These are phyloP conservation scores for Russula sp. DNA, from an alignment of 768 basidiomycete species.

Conservation along the genomic window DNA sequence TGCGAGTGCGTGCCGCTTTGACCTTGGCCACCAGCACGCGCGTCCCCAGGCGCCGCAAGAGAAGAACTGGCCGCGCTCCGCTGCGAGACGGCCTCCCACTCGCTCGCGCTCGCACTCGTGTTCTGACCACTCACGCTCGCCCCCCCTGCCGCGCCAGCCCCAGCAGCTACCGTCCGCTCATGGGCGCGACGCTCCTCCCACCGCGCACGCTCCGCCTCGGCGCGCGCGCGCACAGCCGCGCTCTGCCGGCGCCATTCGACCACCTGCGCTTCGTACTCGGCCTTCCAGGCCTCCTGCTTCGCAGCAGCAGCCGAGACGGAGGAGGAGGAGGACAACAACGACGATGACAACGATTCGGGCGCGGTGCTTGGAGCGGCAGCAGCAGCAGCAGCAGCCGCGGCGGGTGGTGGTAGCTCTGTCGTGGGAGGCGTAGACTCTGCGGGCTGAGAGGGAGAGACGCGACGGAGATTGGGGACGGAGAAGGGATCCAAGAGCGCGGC, in stretches of 20 bases:
- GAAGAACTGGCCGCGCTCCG: not conserved
- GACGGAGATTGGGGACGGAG: slow-evolving; percentile 17
- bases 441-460: slow-evolving; percentile 13
- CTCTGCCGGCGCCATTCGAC: slow-evolving; percentile 67
- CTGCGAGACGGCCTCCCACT: slow-evolving; percentile 18
- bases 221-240: slow-evolving; percentile 65
- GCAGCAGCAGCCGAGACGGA: slow-evolving; percentile 22
- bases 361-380: not conserved
- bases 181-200: slow-evolving; percentile 64
- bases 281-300: slow-evolving; percentile 52
- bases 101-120: not conserved
- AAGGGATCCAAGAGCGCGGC: slow-evolving; percentile 24
- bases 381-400: not conserved
- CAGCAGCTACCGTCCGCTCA: slow-evolving; percentile 31
- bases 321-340: not conserved
- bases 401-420: not conserved
- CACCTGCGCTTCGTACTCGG: slow-evolving; percentile 62
- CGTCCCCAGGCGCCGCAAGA: slow-evolving; percentile 32
- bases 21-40: slow-evolving; percentile 38
- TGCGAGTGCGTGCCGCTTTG: slow-evolving; percentile 24
- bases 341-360: not conserved
- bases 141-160: slow-evolving; percentile 14
- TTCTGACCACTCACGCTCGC: slow-evolving; percentile 31
- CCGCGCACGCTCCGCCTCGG: slow-evolving; percentile 62
- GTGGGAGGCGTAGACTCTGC: not conserved